A percentile compares a stretch with the other conserved stretches of the same genome.
Conservation (phyloP, 1,139 yeast genomes). For the Yamadazyma triangularis region DNA sequence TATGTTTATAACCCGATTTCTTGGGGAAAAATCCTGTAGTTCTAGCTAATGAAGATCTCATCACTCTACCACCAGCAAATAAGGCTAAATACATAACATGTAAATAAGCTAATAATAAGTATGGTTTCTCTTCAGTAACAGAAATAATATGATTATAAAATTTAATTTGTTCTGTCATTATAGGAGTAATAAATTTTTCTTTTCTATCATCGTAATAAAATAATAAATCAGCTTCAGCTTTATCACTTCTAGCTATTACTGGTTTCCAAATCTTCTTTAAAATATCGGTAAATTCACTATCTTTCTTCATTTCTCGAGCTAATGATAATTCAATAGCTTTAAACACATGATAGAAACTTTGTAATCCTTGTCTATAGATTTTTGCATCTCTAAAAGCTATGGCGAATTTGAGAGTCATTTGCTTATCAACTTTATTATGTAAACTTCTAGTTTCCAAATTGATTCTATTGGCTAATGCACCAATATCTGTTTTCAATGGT, state of each 20-base stretch:
- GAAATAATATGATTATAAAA: conserved; percentile 58
- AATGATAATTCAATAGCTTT: conserved; percentile 59
- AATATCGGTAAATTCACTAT: conserved; percentile 36
- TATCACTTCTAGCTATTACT: conserved; percentile 59
- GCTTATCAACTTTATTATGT: conserved; percentile 68
- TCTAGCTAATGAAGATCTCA: conserved; percentile 62
- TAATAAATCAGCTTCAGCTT: conserved; percentile 57
- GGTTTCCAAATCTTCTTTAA: conserved; percentile 63
- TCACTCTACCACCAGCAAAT: conserved; percentile 80
- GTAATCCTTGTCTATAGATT: conserved; percentile 77
- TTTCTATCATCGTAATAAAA: conserved; percentile 58
- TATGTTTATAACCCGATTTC: conserved; percentile 57
- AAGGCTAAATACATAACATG: conserved; percentile 83
- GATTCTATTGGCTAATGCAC: conserved; percentile 80
- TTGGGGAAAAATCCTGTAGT: conserved; percentile 75
- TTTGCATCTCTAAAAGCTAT: conserved; percentile 71
- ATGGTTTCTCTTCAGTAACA: conserved; percentile 58
- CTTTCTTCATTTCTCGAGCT: conserved; percentile 39
- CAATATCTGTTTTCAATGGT: conserved; percentile 70
- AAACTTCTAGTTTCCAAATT: conserved; percentile 59
- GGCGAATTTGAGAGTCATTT: conserved; percentile 67
- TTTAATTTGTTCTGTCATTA: conserved; percentile 56
- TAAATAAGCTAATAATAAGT: conserved; percentile 73
- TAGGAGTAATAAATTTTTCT: conserved; percentile 53
- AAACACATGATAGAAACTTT: conserved; percentile 73